phyloP scores from a whole-genome alignment of 345 rosid species.

The Acer yangbiense region DNA sequence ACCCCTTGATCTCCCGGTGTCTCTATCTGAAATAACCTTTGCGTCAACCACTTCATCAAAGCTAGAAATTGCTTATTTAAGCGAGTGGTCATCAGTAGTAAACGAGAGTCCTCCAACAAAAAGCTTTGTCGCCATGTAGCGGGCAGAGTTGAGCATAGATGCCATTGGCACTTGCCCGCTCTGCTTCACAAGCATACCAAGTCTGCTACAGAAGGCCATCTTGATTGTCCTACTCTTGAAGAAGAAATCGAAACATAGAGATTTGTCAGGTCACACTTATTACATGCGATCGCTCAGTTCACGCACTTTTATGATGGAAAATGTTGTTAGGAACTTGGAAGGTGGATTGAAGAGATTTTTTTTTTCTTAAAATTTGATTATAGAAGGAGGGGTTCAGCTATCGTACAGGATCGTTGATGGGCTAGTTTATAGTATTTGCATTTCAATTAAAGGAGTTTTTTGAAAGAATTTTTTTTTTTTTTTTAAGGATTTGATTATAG shows the following conservation, averaged over 20 bases:
- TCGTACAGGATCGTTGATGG: too few species aligned
- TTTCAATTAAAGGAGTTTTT: too few species aligned
- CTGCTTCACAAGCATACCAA: conserved; percentile 59
- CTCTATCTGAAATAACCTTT: conserved; percentile 61
- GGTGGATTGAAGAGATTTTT: too few species aligned
- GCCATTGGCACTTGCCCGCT: conserved; percentile 45
- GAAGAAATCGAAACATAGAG: not conserved
- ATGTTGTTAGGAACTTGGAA: too few species aligned
- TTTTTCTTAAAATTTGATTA: too few species aligned
- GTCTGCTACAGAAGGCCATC: conserved; percentile 71
- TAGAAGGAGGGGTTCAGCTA: too few species aligned
- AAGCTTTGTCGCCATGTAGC: conserved; percentile 62
- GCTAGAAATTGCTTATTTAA: conserved; percentile 48
- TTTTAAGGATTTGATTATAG: too few species aligned
- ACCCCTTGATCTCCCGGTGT: conserved; percentile 73
- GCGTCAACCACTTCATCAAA: conserved; percentile 58
- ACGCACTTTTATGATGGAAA: too few species aligned
- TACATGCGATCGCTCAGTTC: too few species aligned
- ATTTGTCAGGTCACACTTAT: not conserved
- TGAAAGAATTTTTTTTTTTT: too few species aligned
- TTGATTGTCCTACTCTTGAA: conserved; percentile 2
- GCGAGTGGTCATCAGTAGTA: conserved; percentile 44
- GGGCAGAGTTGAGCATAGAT: conserved; percentile 60
- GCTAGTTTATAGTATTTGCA: too few species aligned
- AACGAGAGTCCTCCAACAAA: conserved; percentile 77